Conservation (phyloP, 768 basidiomycete species). For the Naganishia kalamii region DNA sequence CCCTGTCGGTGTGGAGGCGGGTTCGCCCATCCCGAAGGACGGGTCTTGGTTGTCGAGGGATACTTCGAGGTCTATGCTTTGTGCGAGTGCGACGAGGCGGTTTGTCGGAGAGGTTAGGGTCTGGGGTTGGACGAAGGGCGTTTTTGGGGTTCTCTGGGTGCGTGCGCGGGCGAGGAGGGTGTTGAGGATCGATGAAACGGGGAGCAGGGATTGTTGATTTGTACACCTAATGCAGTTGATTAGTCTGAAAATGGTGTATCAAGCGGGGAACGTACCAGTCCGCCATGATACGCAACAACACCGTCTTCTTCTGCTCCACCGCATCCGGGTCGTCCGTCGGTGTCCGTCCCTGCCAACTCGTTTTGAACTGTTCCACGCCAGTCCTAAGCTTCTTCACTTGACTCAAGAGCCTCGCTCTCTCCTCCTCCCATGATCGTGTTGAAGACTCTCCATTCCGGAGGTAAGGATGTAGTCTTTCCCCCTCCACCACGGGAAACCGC, state of each 20-base stretch:
- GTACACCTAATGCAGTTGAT: background rate
- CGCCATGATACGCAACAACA: constrained; percentile 4
- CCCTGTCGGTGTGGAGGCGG: background rate
- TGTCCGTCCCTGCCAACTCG: background rate
- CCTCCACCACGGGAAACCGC: background rate
- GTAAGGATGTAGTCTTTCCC: background rate
- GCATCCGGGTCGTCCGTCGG: background rate
- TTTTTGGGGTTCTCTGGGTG: background rate
- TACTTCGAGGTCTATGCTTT: constrained; percentile 4
- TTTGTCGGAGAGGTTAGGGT: constrained; percentile 2
- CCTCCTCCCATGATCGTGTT: background rate
- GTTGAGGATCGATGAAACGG: background rate
- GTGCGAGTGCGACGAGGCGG: constrained; percentile 2
- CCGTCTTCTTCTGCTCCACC: background rate
- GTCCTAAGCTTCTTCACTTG: background rate
- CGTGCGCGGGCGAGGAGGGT: background rate
- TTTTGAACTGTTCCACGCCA: background rate
- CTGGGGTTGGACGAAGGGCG: constrained; percentile 3
- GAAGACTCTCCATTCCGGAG: background rate
- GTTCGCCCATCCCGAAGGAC: constrained; percentile 6
- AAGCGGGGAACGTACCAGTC: constrained; percentile 4
- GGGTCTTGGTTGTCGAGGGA: constrained; percentile 8
- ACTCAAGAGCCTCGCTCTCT: background rate
- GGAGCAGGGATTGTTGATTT: constrained; percentile 10
- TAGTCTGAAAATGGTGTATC: too few species aligned